Evolutionary conservation across 192 early-diverging fungal species (phyloP).

Genomic region (Coemansia sp.): DNA sequence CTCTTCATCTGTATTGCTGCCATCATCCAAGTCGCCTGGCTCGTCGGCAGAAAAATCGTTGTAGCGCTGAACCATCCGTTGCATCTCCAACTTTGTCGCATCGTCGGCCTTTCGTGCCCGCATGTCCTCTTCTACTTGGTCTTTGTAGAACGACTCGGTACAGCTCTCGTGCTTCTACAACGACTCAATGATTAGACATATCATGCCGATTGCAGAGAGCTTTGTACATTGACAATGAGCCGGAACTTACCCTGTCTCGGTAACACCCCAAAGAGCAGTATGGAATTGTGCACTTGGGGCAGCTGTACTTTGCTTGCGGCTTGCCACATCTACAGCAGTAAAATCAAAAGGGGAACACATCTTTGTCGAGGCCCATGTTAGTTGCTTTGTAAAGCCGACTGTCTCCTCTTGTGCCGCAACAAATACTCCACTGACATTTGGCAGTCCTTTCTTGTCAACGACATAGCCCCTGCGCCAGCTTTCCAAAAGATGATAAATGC

Average conservation of each 20-base stretch:
- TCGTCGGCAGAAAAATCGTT: constrained; percentile 26
- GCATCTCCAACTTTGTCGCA: constrained; percentile 39
- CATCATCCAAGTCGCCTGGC: constrained; percentile 2
- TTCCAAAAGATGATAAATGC: background rate
- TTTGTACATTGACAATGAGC: background rate
- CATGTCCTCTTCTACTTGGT: constrained; percentile 35
- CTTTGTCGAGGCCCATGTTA: background rate
- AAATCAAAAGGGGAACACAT: background rate
- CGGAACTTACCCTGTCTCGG: constrained; percentile 31
- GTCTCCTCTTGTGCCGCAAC: background rate
- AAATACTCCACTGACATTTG: constrained; percentile 1
- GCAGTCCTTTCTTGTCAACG: constrained; percentile 3
- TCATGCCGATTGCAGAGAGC: background rate
- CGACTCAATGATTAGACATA: background rate
- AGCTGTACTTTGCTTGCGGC: constrained; percentile 44
- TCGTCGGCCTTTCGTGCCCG: constrained; percentile 35
- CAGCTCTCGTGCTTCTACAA: constrained; percentile 29
- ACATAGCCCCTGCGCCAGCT: background rate
- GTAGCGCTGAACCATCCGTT: constrained; percentile 27
- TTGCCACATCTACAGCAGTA: constrained; percentile 30
- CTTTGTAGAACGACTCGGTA: constrained; percentile 47
- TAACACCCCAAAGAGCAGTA: constrained; percentile 50
- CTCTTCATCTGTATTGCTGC: background rate
- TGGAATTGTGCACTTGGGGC: constrained; percentile 38
- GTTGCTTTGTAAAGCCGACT: background rate